phyloP scores from a whole-genome alignment of 768 basidiomycete species.

The Boletus tomentosulus region DNA sequence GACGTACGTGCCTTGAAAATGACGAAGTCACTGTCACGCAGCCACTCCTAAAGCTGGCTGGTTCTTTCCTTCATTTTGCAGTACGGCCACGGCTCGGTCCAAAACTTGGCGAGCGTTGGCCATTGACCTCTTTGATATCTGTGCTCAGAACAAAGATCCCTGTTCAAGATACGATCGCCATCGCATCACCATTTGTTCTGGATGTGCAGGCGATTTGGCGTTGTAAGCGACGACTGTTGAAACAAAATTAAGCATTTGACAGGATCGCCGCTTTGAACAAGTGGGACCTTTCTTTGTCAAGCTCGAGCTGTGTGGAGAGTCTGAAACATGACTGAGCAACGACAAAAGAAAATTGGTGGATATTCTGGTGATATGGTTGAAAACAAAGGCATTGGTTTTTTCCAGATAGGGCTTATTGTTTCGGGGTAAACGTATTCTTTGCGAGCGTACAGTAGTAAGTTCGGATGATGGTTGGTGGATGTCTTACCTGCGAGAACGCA shows the following conservation, averaged over 20 bases:
- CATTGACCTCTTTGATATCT: no score
- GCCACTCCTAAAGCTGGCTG: no score
- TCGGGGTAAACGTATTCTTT: constrained; percentile 72
- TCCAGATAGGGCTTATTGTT: constrained; percentile 54
- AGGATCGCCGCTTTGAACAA: neutral
- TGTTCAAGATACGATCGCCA: no score
- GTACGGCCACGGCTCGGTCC: no score
- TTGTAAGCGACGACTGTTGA: no score
- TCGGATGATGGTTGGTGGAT: neutral
- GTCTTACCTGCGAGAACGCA: constrained; percentile 78
- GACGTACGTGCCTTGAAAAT: no score
- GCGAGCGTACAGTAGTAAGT: neutral
- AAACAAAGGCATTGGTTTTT: constrained; percentile 19
- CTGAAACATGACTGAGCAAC: constrained; percentile 1
- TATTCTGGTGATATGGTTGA: neutral
- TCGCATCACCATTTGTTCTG: no score
- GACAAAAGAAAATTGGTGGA: neutral
- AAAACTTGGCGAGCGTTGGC: no score
- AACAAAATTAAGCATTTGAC: constrained; percentile 2
- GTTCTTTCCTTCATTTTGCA: no score
- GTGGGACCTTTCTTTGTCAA: neutral
- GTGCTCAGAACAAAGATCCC: no score
- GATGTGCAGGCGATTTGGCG: no score
- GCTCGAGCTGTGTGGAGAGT: neutral
- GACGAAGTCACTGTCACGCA: no score